A percentile compares a stretch with the other conserved stretches of the same genome.
Evolutionary conservation across 768 basidiomycete species (phyloP).

Genomic region (Suillus ampliporus): DNA sequence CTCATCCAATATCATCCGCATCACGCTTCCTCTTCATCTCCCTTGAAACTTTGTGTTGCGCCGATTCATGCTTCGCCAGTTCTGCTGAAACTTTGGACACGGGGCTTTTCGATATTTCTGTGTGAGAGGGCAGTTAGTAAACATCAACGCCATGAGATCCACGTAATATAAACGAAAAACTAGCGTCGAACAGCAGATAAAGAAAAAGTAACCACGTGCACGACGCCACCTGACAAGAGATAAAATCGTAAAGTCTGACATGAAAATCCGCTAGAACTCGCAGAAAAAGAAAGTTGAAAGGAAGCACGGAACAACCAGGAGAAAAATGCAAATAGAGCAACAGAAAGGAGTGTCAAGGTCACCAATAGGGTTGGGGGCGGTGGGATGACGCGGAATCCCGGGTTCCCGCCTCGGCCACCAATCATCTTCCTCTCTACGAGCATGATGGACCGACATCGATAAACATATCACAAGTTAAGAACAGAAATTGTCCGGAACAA

Average conservation of each 20-base stretch:
- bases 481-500: slow-evolving; percentile 19
- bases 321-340: neutral
- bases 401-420: neutral
- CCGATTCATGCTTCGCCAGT: slow-evolving; percentile 89
- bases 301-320: no score
- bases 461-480: slow-evolving; percentile 8
- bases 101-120: slow-evolving; percentile 94
- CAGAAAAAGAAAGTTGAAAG: neutral
- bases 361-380: neutral
- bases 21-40: slow-evolving; percentile 97
- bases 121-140: slow-evolving; percentile 22
- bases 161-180: neutral
- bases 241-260: neutral
- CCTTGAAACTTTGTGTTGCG: slow-evolving; percentile 87
- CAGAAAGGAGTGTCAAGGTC: no score
- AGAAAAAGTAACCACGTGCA: neutral
- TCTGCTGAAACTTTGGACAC: slow-evolving; percentile 89
- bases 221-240: slow-evolving; percentile 3
- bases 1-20: slow-evolving; percentile 71
- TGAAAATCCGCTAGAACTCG: neutral
- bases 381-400: neutral
- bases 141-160: neutral
- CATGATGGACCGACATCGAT: neutral
- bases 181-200: neutral
- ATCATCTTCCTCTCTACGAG: neutral